Conservation (phyloP, 225 moss, liverwort and hornwort genomes). For the Neckera pumila region DNA sequence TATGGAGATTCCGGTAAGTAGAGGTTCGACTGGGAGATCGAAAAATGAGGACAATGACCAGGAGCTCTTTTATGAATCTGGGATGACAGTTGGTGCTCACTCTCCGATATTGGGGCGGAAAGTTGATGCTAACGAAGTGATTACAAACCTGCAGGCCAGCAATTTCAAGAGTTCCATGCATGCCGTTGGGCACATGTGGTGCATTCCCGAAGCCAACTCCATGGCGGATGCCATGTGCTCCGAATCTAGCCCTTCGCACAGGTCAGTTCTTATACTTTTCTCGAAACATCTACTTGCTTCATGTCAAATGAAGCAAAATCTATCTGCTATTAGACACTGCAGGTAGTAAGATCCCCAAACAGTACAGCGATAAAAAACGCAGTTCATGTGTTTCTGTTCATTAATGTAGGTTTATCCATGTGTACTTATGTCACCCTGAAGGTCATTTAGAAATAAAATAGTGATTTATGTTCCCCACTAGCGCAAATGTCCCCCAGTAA, state of each 20-base stretch:
- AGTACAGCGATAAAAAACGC: not conserved
- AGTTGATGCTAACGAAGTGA: not conserved
- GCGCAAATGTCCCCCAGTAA: not conserved
- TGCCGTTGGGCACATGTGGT: constrained; percentile 14
- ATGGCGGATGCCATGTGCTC: not conserved
- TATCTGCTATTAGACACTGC: not conserved
- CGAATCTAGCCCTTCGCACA: constrained; percentile 8
- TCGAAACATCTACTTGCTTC: not conserved
- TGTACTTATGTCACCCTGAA: not conserved
- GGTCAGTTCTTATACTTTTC: not conserved
- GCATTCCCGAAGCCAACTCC: constrained; percentile 14
- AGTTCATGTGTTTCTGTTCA: not conserved
- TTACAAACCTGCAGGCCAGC: constrained; percentile 1
- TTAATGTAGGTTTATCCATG: not conserved
- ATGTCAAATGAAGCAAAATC: not conserved
- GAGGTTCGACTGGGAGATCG: not conserved
- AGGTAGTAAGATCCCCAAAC: not conserved
- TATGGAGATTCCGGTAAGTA: not conserved
- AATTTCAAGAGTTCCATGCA: constrained; percentile 16
- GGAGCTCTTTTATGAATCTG: not conserved
- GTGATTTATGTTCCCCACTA: not conserved
- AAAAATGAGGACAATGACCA: not conserved
- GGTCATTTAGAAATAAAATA: not conserved
- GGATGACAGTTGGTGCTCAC: not conserved
- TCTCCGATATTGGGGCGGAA: not conserved